Evolutionary conservation across 2,329 filamentous ascomycete species (phyloP), one percentile per base, ranked within the genome.

Genomic region (Xenoacremonium recifei): DNA sequence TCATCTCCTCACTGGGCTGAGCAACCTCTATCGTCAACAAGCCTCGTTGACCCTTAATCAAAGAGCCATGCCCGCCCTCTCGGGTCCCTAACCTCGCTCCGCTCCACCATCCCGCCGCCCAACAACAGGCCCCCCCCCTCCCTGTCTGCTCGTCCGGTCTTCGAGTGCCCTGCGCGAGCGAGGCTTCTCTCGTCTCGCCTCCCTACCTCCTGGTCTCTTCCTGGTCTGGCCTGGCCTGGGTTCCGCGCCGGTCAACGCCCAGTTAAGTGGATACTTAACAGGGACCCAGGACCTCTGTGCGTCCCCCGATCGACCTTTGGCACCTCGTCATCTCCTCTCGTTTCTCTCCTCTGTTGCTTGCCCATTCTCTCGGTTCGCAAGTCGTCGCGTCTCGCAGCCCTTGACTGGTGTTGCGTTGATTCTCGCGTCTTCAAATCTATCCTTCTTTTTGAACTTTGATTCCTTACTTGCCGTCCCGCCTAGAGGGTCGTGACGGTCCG

Each of bases 41-140:
- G 55, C 54, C 55, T 58, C 50, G 54, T 48, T 49, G 51, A 57
- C 54, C 55, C 55, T 58, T 58, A 58, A 58, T 58, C 55, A 58
- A 58, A 34, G 16, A 54, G 44, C 44, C 47, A 58, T 53, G 54
- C 46, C 54, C 54, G 38, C 45, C 48, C 44, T 55, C 53, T 54
- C 49, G 51, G 53, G 47, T 51, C 48, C 46, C 46, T 44, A 44
- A 40, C 42, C 42, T 51, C 39, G 39, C 45, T 53, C 55, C 55
- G 58, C 55, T n/a, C 54, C 50, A 50, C 55, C 39, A 37, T 38
- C 53, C 50, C 39, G 41, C 42, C 49, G n/a, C n/a, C n/a, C n/a
- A n/a, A n/a, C n/a, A 9, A 10, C 7, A 31, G 7, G n/a, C 29
- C 29, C 29, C 29, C 29, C 29, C 6, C 29, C 29, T 31, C 29